These are phyloP conservation scores for Penicillium cosmopolitanum DNA, from an alignment of 495 filamentous ascomycete species.

Conservation along the genomic window DNA sequence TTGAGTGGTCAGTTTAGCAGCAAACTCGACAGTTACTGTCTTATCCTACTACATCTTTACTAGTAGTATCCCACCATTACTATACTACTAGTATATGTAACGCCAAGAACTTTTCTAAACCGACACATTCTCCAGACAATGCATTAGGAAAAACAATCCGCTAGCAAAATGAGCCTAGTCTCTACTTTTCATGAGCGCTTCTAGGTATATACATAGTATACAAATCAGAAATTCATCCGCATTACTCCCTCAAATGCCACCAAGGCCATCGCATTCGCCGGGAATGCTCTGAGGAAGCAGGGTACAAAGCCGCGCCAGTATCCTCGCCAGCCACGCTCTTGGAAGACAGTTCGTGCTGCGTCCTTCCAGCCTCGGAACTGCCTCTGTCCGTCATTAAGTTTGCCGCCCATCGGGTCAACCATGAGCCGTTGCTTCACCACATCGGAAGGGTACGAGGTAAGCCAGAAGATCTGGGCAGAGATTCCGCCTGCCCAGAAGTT, in stretches of 20 bases:
- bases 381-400: constrained; percentile 66
- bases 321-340: constrained; percentile 72
- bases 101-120: too few species aligned
- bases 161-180: too few species aligned
- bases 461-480: constrained; percentile 91
- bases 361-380: constrained; percentile 77
- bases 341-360: constrained; percentile 76
- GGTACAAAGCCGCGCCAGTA: constrained; percentile 95
- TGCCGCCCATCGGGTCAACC: constrained; percentile 83
- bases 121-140: too few species aligned
- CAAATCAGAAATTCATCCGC: constrained; percentile 50
- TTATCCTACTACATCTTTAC: not conserved
- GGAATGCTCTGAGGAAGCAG: constrained; percentile 92
- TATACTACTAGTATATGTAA: too few species aligned
- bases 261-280: constrained; percentile 92
- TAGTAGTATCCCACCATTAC: too few species aligned
- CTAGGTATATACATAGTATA: not conserved
- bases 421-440: constrained; percentile 98
- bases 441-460: constrained; percentile 87
- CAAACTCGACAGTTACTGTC: not conserved
- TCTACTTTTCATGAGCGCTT: not conserved
- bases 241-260: constrained; percentile 93
- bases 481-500: constrained; percentile 98
- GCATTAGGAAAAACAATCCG: too few species aligned
- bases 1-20: too few species aligned